Base-by-base conservation (phyloP, 2,329 filamentous ascomycete genomes). In the Calonectria henricotiae region DNA sequence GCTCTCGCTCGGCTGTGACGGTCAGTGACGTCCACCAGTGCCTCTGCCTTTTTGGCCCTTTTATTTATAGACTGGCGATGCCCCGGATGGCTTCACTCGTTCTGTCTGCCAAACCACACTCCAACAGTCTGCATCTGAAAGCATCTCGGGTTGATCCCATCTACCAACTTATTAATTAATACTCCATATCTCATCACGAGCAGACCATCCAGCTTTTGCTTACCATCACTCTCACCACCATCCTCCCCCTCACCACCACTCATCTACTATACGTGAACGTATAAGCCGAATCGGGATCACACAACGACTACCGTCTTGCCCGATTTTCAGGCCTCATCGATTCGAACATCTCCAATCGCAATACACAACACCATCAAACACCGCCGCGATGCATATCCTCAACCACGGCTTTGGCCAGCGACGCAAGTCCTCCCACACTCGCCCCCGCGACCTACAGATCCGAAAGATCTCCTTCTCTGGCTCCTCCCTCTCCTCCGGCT, bases 401-500 rank as follows among this genome's bases (percentile, higher is more conserved):
- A 76, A 77, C 69, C 79, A 80, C 72, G 77, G 81, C 75, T 82
- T 83, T 75, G 76, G 79, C 74, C 78, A 81, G 62, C 77, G 80
- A 74, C 80, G 81, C 71, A 82, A 82, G 76, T 76, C 78, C 62
- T 70, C 77, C 69, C 80, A 79, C 71, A 74, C 73, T 62, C 77
- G 77, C 25, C 80, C 82, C 39, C 78, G 81, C 58, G 79, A 83
- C 64, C 79, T 84, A 27, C 81, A 82, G 70, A 83, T 84, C 68
- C 81, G 82, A 76, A 84, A 84, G 76, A 74, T 84, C 58, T 84
- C 82, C 51, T 82, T 83, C 74, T 83, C 82, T 20, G 82, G 82
- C 71, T 82, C 79, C 64, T 83, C 82, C 1, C 79, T 83, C 65
- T 81, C 80, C 8, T 81, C 80, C 7, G 81, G 77, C 71, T 79